A percentile compares a stretch with the other conserved stretches of the same genome.
Evolutionary conservation across 1,284 basidiomycete species (phyloP).

Genomic region (Ustilago sp.): DNA sequence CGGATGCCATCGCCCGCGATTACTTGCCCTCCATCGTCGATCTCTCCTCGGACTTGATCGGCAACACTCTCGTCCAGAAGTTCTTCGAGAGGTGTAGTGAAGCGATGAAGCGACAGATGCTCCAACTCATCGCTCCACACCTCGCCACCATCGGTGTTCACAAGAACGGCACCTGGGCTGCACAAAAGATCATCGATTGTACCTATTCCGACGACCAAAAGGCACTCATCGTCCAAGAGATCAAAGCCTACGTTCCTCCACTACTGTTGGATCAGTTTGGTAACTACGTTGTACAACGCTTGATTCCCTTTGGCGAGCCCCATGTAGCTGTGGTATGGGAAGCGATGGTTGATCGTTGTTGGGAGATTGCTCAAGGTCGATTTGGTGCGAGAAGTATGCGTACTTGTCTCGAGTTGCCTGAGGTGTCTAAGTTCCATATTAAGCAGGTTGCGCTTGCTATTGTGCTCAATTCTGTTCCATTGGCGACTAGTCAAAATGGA

Average conservation of each 20-base stretch:
- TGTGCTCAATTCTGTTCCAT: conserved; percentile 95
- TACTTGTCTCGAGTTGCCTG: conserved; percentile 90
- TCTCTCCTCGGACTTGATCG: conserved; percentile 97
- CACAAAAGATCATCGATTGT: conserved; percentile 89
- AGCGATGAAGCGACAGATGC: conserved; percentile 83
- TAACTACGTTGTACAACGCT: conserved; percentile 97
- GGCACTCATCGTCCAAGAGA: conserved; percentile 82
- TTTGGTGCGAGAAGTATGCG: conserved; percentile 98
- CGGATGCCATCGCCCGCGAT: conserved; percentile 88
- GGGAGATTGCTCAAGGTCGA: conserved; percentile 95
- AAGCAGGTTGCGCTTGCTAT: conserved; percentile 94
- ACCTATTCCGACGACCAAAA: conserved; percentile 90
- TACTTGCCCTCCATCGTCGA: conserved; percentile 85
- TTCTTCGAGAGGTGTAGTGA: conserved; percentile 90
- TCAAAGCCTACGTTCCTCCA: conserved; percentile 91
- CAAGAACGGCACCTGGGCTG: conserved; percentile 99
- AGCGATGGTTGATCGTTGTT: conserved; percentile 96
- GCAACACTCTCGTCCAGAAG: conserved; percentile 98
- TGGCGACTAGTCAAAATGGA: conserved; percentile 97
- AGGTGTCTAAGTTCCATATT: conserved; percentile 73
- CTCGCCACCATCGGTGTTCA: conserved; percentile 98
- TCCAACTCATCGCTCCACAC: conserved; percentile 92
- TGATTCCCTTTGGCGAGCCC: conserved; percentile 88
- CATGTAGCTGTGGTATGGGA: conserved; percentile 96
- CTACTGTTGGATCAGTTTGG: conserved; percentile 95